phyloP scores from a whole-genome alignment of 768 basidiomycete species.

The Boletus subparvulus region DNA sequence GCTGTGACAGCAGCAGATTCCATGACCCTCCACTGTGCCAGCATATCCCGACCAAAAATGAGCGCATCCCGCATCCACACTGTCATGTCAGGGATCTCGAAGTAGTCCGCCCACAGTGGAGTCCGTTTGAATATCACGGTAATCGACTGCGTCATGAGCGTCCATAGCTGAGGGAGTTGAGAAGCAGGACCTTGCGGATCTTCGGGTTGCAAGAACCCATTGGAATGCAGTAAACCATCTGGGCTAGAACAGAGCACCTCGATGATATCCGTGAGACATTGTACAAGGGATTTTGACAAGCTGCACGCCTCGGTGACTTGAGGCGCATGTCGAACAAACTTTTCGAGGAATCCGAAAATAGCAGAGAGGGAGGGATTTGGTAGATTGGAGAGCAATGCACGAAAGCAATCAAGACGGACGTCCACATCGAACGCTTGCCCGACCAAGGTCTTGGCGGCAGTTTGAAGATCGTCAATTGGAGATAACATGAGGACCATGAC shows the following conservation, averaged over 20 bases:
- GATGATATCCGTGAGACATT: slow-evolving; percentile 89
- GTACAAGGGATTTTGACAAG: slow-evolving; percentile 86
- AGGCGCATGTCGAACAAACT: slow-evolving; percentile 62
- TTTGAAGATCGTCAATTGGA: slow-evolving; percentile 71
- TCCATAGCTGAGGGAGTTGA: slow-evolving; percentile 74
- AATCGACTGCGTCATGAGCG: slow-evolving; percentile 73
- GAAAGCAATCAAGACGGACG: slow-evolving; percentile 83
- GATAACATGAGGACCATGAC: slow-evolving; percentile 76
- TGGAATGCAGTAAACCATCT: slow-evolving; percentile 66
- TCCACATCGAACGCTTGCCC: slow-evolving; percentile 90
- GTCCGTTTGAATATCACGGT: slow-evolving; percentile 85
- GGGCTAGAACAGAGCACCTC: slow-evolving; percentile 78
- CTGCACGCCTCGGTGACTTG: slow-evolving; percentile 81
- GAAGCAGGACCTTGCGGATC: slow-evolving; percentile 48
- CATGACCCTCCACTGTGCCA: slow-evolving; percentile 77
- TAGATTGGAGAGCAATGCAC: slow-evolving; percentile 66
- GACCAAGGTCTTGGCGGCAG: slow-evolving; percentile 74
- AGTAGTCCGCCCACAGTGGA: slow-evolving; percentile 76
- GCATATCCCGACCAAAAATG: slow-evolving; percentile 85
- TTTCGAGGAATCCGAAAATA: slow-evolving; percentile 62
- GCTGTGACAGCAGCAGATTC: slow-evolving; percentile 53
- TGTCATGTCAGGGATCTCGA: slow-evolving; percentile 82
- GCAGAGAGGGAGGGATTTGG: slow-evolving; percentile 70
- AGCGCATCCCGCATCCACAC: slow-evolving; percentile 99
- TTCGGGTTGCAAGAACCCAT: slow-evolving; percentile 46